A percentile compares a stretch with the other conserved stretches of the same genome.
Evolutionary conservation across 495 filamentous ascomycete species (phyloP).

Genomic region (Platismatia glauca): DNA sequence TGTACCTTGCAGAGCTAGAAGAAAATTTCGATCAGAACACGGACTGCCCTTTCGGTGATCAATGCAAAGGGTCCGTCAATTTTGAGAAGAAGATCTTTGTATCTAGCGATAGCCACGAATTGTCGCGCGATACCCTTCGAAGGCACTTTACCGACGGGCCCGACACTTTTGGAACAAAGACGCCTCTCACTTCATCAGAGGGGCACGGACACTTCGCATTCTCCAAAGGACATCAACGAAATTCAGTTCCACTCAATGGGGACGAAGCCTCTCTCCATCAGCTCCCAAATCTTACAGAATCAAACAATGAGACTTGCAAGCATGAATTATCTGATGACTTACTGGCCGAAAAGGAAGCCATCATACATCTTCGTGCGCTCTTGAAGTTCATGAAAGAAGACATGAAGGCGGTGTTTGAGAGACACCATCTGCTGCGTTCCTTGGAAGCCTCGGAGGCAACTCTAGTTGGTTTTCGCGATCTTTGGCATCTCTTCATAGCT

Average conservation of each 20-base stretch:
- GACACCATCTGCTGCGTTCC: conserved; percentile 15
- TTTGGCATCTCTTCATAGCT: conserved; percentile 37
- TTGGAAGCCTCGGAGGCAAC: conserved; percentile 15
- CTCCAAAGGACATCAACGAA: too few relatives aligned
- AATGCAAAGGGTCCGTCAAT: conserved; percentile 11
- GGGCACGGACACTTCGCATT: too few relatives aligned
- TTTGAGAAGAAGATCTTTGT: too few relatives aligned
- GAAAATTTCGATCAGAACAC: conserved; percentile 14
- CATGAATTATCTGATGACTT: conserved; percentile 20
- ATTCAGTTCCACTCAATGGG: too few relatives aligned
- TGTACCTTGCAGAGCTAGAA: conserved; percentile 20
- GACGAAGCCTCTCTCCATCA: not conserved
- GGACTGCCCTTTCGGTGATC: conserved; percentile 10
- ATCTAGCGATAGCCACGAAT: too few relatives aligned
- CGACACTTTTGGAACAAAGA: too few relatives aligned
- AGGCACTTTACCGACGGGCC: too few relatives aligned
- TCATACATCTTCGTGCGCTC: conserved; percentile 25
- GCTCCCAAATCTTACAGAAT: not conserved
- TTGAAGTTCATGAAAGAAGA: conserved; percentile 28
- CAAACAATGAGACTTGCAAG: conserved; percentile 9
- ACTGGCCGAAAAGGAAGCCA: conserved; percentile 21
- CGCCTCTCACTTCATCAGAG: too few relatives aligned
- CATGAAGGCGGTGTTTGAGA: conserved; percentile 17
- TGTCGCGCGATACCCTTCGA: too few relatives aligned
- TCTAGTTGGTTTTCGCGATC: conserved; percentile 30